A percentile compares a stretch with the other conserved stretches of the same genome.
These are phyloP conservation scores for Podaxis mareebaensis DNA, from an alignment of 768 basidiomycete genomes.

Conservation along the genomic window DNA sequence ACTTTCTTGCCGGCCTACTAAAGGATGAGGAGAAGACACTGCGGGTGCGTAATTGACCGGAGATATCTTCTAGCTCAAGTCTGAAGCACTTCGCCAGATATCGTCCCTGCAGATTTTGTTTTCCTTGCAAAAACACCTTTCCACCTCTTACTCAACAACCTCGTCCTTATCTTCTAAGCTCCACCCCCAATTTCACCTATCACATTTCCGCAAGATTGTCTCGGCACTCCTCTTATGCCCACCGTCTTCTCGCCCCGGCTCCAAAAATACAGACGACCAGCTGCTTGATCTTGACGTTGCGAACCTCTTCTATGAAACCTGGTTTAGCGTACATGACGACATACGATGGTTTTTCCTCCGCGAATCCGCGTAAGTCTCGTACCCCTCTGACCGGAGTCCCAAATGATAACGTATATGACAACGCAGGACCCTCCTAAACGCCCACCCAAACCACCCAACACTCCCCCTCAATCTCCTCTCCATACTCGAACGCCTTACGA, in stretches of 20 bases:
- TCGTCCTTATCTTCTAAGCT: slow-evolving; percentile 29
- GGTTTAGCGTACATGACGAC: slow-evolving; percentile 80
- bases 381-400: not conserved
- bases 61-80: not conserved
- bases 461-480: slow-evolving; percentile 53
- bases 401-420: not conserved
- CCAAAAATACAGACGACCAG: slow-evolving; percentile 28
- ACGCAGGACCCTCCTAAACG: slow-evolving; percentile 32
- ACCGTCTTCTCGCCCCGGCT: slow-evolving; percentile 37
- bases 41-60: slow-evolving; percentile 50
- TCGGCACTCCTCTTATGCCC: slow-evolving; percentile 64
- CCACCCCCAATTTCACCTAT: slow-evolving; percentile 66
- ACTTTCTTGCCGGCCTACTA: slow-evolving; percentile 67
- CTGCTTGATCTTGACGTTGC: slow-evolving; percentile 60
- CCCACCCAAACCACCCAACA: slow-evolving; percentile 33
- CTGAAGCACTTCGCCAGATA: slow-evolving; percentile 38
- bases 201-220: slow-evolving; percentile 67
- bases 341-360: slow-evolving; percentile 88
- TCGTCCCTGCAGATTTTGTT: slow-evolving; percentile 76
- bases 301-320: slow-evolving; percentile 64
- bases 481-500: slow-evolving; percentile 65
- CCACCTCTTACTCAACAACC: slow-evolving; percentile 56
- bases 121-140: slow-evolving; percentile 75
- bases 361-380: slow-evolving; percentile 61
- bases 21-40: slow-evolving; percentile 77